These are phyloP conservation scores for Entophlyctis helioformis DNA, from an alignment of 192 early-diverging fungal species.

Conservation along the genomic window DNA sequence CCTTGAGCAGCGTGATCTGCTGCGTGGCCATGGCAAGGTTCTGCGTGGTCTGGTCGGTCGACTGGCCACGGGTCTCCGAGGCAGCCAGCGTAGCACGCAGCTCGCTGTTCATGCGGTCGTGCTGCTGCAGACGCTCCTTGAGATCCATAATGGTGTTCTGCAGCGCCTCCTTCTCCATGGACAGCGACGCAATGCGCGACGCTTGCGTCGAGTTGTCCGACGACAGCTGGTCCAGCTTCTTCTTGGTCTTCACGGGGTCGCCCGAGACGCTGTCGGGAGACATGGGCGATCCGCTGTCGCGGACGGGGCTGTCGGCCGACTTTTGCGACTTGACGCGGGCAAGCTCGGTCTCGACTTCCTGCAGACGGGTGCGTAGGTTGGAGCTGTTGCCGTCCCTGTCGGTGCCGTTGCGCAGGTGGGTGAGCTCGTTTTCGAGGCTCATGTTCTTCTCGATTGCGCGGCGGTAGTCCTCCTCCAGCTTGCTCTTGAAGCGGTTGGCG, in stretches of 20 bases:
- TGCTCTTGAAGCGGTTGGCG: conserved; percentile 39
- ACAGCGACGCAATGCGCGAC: conserved; percentile 38
- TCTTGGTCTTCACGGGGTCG: conserved; percentile 19
- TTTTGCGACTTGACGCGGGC: conserved; percentile 23
- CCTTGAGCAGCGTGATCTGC: conserved; percentile 21
- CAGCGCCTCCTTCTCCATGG: conserved; percentile 44
- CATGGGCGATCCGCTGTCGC: no score
- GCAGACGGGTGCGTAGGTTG: conserved; percentile 17
- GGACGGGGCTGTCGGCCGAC: conserved; percentile 21
- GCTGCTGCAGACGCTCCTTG: conserved; percentile 37
- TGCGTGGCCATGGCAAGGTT: conserved; percentile 28
- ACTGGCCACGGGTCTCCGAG: conserved; percentile 18
- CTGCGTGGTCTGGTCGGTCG: conserved; percentile 29
- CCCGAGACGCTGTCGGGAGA: conserved; percentile 1
- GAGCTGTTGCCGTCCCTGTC: no score
- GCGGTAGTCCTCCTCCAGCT: conserved; percentile 50
- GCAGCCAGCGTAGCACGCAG: conserved; percentile 24
- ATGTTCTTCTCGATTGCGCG: conserved; percentile 38
- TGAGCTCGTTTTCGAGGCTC: conserved; percentile 35
- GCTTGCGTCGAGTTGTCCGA: conserved; percentile 7
- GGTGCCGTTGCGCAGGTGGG: no score
- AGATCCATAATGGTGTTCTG: conserved; percentile 34
- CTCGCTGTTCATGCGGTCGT: conserved; percentile 29
- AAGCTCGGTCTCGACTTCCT: conserved; percentile 22
- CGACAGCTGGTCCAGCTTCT: conserved; percentile 19